Percentiles rank a stretch among this genome's conserved stretches.
Conservation (phyloP, 225 moss, liverwort and hornwort genomes). For the Straminergon stramineum region DNA sequence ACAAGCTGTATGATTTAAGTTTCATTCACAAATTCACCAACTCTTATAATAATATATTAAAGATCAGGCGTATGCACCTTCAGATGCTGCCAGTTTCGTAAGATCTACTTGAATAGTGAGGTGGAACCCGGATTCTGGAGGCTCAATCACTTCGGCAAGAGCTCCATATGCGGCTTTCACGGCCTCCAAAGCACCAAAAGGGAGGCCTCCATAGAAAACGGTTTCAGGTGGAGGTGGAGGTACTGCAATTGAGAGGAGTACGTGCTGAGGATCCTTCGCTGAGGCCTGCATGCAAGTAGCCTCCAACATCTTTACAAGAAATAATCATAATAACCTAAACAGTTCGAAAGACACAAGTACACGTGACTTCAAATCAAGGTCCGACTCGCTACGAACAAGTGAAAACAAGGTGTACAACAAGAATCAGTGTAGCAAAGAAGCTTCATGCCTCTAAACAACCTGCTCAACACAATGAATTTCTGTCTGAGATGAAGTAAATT, state of each 20-base stretch:
- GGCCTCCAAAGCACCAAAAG: conserved; percentile 89
- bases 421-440: not conserved
- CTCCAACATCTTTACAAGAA: not conserved
- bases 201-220: conserved; percentile 79
- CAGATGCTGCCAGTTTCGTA: conserved; percentile 40
- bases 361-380: not conserved
- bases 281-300: conserved; percentile 42
- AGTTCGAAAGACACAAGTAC: not conserved
- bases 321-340: not conserved
- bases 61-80: conserved; percentile 23
- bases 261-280: conserved; percentile 67
- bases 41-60: not conserved
- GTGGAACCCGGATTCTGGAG: conserved; percentile 69
- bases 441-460: not conserved
- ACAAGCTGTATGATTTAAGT: not conserved
- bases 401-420: not conserved
- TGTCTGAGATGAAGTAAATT: not conserved
- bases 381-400: not conserved
- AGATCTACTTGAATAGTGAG: conserved; percentile 72
- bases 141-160: conserved; percentile 62
- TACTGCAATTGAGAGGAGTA: conserved; percentile 73
- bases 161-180: conserved; percentile 75
- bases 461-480: not conserved
- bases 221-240: conserved; percentile 93
- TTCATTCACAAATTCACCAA: not conserved